Percentiles rank a stretch among this genome's conserved stretches.
Evolutionary conservation across 2,329 filamentous ascomycete genomes (phyloP).

Genomic region (Lachnellula cervina): DNA sequence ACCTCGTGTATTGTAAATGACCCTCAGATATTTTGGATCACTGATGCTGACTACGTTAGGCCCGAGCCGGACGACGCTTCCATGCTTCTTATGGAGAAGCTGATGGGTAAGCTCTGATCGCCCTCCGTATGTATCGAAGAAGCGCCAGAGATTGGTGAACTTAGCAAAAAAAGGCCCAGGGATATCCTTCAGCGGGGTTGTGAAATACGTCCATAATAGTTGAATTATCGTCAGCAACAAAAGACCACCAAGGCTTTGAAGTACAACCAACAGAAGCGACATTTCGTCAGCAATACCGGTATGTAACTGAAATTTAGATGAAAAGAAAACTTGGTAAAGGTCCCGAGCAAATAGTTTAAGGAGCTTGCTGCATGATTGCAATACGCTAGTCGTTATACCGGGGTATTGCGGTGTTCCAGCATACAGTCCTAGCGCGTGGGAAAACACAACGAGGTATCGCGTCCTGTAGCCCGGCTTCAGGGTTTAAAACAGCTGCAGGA

Average conservation of each 20-base stretch:
- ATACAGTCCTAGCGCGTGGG: too few species aligned
- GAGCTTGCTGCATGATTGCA: too few species aligned
- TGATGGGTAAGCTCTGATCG: constrained; percentile 14
- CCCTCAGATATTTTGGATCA: constrained; percentile 17
- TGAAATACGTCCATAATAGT: constrained; percentile 6
- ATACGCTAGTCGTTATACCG: too few species aligned
- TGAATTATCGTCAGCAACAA: neutral
- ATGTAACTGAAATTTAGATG: too few species aligned
- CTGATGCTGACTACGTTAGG: constrained; percentile 26
- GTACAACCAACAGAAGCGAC: neutral
- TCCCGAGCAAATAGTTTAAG: too few species aligned
- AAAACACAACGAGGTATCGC: too few species aligned
- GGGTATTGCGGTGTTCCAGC: too few species aligned
- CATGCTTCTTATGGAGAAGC: constrained; percentile 22
- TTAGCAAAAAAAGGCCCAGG: constrained; percentile 27
- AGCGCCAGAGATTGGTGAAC: constrained; percentile 27
- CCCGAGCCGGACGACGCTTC: constrained; percentile 21
- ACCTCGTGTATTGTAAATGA: constrained; percentile 14
- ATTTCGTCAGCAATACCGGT: neutral
- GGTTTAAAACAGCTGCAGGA: too few species aligned
- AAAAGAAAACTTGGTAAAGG: too few species aligned
- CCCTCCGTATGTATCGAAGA: constrained; percentile 18
- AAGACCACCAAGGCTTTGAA: neutral
- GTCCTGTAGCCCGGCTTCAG: too few species aligned
- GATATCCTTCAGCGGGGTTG: constrained; percentile 15